Evolutionary conservation across 805 yeast species (phyloP).

Genomic region (Ogataea nitratoaversa): DNA sequence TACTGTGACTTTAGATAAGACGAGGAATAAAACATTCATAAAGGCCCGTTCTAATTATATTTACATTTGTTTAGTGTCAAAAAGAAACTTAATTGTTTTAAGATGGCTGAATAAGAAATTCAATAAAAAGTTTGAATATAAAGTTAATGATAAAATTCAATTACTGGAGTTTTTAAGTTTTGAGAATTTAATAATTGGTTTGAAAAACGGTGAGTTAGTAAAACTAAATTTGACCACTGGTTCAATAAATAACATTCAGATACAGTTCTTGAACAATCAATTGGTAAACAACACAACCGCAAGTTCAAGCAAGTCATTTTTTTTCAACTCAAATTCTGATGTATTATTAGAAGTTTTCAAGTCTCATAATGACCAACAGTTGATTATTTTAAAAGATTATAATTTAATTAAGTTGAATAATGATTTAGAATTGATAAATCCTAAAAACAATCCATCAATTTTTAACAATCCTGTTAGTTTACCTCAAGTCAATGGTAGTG

Average conservation of each 20-base stretch:
- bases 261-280: slow-evolving; percentile 18
- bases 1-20: slow-evolving; percentile 18
- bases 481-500: not conserved
- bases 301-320: slow-evolving; percentile 14
- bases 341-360: slow-evolving; percentile 18
- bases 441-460: slow-evolving; percentile 14
- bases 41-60: slow-evolving; percentile 10
- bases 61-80: slow-evolving; percentile 19
- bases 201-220: slow-evolving; percentile 24
- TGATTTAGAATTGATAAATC: slow-evolving; percentile 19
- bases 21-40: slow-evolving; percentile 5
- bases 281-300: slow-evolving; percentile 3
- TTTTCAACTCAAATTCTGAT: slow-evolving; percentile 16
- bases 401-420: slow-evolving; percentile 21
- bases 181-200: slow-evolving; percentile 19
- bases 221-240: slow-evolving; percentile 14
- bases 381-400: slow-evolving; percentile 24
- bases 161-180: slow-evolving; percentile 21
- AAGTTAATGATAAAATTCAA: slow-evolving; percentile 22
- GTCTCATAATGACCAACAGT: slow-evolving; percentile 21
- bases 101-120: slow-evolving; percentile 22
- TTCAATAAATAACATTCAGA: slow-evolving; percentile 17
- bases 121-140: slow-evolving; percentile 22
- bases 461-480: slow-evolving; percentile 19
- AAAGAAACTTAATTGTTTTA: slow-evolving; percentile 20